phyloP scores from a whole-genome alignment of 768 basidiomycete species.

The Austroboletus festivus region DNA sequence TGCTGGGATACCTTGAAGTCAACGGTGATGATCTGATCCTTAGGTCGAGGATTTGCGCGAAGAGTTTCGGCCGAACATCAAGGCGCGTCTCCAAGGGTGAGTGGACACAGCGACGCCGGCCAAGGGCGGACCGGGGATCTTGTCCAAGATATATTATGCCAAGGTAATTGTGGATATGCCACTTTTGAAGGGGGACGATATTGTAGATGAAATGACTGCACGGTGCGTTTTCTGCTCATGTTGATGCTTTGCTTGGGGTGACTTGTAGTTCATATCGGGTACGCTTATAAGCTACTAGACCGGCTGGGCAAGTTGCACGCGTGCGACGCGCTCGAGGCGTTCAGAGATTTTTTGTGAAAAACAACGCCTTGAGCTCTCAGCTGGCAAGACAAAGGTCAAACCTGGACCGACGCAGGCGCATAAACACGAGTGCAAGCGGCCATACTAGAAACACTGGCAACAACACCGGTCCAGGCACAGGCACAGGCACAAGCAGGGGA shows the following conservation, averaged over 20 bases:
- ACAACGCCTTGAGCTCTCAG: neutral
- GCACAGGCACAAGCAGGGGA: no score
- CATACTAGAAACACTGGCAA: no score
- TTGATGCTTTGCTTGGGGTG: neutral
- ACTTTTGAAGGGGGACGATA: constrained; percentile 47
- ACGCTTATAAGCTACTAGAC: constrained; percentile 50
- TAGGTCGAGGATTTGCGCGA: constrained; percentile 60
- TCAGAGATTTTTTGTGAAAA: constrained; percentile 48
- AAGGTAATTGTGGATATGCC: constrained; percentile 55
- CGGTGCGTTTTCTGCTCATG: constrained; percentile 36
- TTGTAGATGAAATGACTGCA: constrained; percentile 53
- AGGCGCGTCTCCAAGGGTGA: constrained; percentile 60
- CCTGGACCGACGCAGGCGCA: neutral
- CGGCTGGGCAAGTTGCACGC: constrained; percentile 53
- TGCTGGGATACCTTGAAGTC: constrained; percentile 49
- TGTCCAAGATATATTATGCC: constrained; percentile 42
- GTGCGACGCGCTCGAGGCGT: constrained; percentile 46
- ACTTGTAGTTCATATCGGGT: no score
- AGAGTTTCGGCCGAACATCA: constrained; percentile 57
- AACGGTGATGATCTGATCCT: constrained; percentile 50
- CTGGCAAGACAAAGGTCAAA: neutral
- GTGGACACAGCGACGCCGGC: constrained; percentile 36
- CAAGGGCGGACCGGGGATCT: constrained; percentile 36
- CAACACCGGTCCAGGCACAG: no score
- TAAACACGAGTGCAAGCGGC: no score